Conservation (phyloP, 495 filamentous ascomycete species). For the Aspergillus haitiensis region DNA sequence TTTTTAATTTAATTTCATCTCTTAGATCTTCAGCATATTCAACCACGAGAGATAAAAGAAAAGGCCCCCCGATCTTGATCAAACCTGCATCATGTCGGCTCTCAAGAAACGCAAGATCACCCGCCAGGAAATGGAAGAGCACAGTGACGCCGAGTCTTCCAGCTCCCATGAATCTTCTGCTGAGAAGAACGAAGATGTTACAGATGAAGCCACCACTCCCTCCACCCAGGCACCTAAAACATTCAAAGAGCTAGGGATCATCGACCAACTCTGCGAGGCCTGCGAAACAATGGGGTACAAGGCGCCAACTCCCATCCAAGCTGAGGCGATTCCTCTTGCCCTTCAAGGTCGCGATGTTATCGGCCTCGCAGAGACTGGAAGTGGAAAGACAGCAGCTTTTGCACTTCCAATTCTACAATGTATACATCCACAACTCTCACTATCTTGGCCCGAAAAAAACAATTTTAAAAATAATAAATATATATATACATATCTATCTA, state of each 20-base stretch:
- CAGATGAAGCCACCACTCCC: conserved; percentile 9
- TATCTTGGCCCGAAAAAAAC: too few species aligned
- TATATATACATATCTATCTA: too few species aligned
- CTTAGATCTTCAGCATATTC: too few species aligned
- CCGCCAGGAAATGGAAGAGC: conserved; percentile 19
- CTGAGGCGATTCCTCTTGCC: conserved; percentile 75
- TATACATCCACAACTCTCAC: conserved; percentile 10
- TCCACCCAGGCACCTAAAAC: conserved; percentile 49
- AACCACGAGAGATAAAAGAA: background rate
- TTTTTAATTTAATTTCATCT: conserved; percentile 9
- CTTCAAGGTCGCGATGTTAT: conserved; percentile 83
- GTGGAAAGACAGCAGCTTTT: conserved; percentile 92
- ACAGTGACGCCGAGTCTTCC: conserved; percentile 26
- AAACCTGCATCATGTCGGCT: conserved; percentile 29
- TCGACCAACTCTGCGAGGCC: conserved; percentile 83
- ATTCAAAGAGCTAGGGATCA: conserved; percentile 85
- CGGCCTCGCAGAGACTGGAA: conserved; percentile 90
- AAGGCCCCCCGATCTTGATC: background rate
- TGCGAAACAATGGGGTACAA: conserved; percentile 81
- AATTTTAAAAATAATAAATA: too few species aligned
- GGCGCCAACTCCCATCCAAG: conserved; percentile 77
- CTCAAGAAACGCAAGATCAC: conserved; percentile 44
- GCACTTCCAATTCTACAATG: conserved; percentile 83
- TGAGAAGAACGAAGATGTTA: conserved; percentile 1
- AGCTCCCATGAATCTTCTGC: conserved; percentile 12